Conservation (phyloP, 78 protist species). For the Trichosphaerium sp. region DNA sequence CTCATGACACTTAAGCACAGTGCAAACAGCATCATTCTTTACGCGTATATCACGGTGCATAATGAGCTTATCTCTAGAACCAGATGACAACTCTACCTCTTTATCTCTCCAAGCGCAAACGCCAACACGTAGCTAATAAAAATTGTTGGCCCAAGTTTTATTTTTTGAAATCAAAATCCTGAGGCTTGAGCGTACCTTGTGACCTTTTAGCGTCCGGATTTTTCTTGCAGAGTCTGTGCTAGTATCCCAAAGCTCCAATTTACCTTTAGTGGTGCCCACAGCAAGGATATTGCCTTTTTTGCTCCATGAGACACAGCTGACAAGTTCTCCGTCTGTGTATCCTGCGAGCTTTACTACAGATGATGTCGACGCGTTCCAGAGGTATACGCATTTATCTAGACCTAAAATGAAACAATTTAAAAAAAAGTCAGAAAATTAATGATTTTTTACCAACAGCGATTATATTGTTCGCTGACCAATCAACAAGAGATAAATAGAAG, state of each 20-base stretch:
- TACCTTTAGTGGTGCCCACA: conserved; percentile 66
- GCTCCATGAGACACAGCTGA: conserved; percentile 53
- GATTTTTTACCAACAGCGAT: too few relatives aligned
- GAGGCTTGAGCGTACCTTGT: conserved; percentile 48
- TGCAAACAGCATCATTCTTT: neutral
- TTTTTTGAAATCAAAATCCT: neutral
- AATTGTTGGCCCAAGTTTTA: neutral
- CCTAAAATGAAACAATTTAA: conserved; percentile 86
- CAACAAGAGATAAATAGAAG: conserved; percentile 86
- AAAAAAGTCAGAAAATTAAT: too few relatives aligned
- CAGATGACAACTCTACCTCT: conserved; percentile 4
- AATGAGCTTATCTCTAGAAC: conserved; percentile 54
- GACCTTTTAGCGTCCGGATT: conserved; percentile 61
- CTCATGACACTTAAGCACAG: neutral
- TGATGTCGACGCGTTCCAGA: conserved; percentile 87
- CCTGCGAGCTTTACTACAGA: conserved; percentile 33
- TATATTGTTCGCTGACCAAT: too few relatives aligned
- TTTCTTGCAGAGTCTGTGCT: too few relatives aligned
- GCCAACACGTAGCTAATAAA: conserved; percentile 1
- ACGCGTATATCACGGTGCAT: conserved; percentile 78
- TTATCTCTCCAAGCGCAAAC: neutral
- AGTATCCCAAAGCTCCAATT: conserved; percentile 83
- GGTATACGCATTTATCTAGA: conserved; percentile 68
- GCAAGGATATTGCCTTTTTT: conserved; percentile 67
- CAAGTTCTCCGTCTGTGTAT: neutral